Percentiles rank a stretch among this genome's conserved stretches.
Conservation (phyloP, 2,329 filamentous ascomycete species). For the Ophiocordyceps camponoti-rufipedis region DNA sequence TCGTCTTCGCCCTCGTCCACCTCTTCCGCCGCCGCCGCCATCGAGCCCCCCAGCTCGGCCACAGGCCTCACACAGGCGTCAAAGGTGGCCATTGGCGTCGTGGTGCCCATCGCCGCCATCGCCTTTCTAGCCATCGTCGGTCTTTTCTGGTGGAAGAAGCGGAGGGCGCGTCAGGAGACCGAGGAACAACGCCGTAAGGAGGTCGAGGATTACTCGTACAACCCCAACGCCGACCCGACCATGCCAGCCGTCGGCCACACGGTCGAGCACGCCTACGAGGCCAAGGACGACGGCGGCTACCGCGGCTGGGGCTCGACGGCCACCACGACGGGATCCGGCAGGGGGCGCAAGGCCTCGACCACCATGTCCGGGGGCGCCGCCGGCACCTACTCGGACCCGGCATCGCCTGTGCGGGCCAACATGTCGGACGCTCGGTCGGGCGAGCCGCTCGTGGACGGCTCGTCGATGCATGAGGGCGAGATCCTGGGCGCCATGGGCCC, state of each 20-base stretch:
- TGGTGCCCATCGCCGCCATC: constrained; percentile 80
- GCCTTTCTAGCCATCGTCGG: constrained; percentile 60
- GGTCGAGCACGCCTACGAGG: constrained; percentile 44
- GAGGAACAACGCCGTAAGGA: constrained; percentile 87
- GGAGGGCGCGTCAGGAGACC: constrained; percentile 67
- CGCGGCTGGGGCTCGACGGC: constrained; percentile 85
- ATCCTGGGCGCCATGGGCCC: constrained; percentile 71
- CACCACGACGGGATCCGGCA: constrained; percentile 33
- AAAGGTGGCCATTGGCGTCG: constrained; percentile 81
- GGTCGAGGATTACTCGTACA: constrained; percentile 93
- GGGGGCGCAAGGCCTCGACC: constrained; percentile 70
- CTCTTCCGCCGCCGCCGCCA: constrained; percentile 3
- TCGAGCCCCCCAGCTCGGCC: not conserved
- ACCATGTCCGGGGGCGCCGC: constrained; percentile 62
- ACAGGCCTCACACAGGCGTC: constrained; percentile 39
- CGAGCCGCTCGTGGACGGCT: constrained; percentile 37
- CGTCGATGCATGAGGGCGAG: constrained; percentile 52
- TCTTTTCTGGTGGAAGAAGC: constrained; percentile 74
- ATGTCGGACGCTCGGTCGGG: constrained; percentile 52
- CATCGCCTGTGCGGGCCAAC: constrained; percentile 47
- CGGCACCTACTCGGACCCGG: constrained; percentile 55
- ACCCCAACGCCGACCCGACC: constrained; percentile 88
- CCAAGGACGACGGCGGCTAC: constrained; percentile 66
- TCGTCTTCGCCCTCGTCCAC: constrained; percentile 12
- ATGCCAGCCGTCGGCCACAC: constrained; percentile 38